These are phyloP conservation scores for Jacaranda mimosifolia DNA, from an alignment of 257 asterid species.

Conservation along the genomic window DNA sequence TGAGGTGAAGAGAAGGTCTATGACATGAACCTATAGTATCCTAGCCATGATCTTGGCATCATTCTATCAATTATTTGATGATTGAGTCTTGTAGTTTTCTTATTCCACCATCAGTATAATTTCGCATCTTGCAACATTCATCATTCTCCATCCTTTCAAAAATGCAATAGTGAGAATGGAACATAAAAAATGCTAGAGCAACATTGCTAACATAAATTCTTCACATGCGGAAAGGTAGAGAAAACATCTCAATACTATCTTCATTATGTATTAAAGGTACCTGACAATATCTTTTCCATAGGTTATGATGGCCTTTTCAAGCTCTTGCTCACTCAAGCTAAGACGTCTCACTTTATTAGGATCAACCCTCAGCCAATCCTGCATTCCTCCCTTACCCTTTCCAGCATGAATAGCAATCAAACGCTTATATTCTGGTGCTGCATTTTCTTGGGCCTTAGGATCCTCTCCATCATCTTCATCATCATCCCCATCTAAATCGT, in stretches of 20 bases:
- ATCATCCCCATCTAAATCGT: slow-evolving; percentile 45
- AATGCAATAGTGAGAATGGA: not conserved
- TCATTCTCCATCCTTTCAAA: slow-evolving; percentile 22
- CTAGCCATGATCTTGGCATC: slow-evolving; percentile 1
- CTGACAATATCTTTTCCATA: slow-evolving; percentile 79
- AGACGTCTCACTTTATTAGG: slow-evolving; percentile 86
- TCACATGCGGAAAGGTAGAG: slow-evolving; percentile 1
- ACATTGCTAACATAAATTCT: slow-evolving; percentile 9
- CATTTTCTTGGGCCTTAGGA: slow-evolving; percentile 45
- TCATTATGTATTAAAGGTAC: slow-evolving; percentile 45
- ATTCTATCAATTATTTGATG: not conserved
- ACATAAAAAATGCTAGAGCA: not conserved
- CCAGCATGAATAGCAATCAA: slow-evolving; percentile 94
- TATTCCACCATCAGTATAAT: not conserved
- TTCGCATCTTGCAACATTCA: not conserved
- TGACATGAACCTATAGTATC: not conserved
- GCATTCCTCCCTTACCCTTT: slow-evolving; percentile 82
- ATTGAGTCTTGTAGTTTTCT: too few species aligned
- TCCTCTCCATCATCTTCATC: slow-evolving; percentile 57
- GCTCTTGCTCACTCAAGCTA: slow-evolving; percentile 92
- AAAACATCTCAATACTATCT: slow-evolving; percentile 3
- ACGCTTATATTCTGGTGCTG: slow-evolving; percentile 65
- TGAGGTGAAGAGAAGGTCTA: slow-evolving; percentile 6
- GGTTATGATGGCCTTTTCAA: slow-evolving; percentile 74
- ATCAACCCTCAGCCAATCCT: slow-evolving; percentile 72